These are phyloP conservation scores for Barnettozyma pratensis DNA, from an alignment of 805 yeast species.

Conservation along the genomic window DNA sequence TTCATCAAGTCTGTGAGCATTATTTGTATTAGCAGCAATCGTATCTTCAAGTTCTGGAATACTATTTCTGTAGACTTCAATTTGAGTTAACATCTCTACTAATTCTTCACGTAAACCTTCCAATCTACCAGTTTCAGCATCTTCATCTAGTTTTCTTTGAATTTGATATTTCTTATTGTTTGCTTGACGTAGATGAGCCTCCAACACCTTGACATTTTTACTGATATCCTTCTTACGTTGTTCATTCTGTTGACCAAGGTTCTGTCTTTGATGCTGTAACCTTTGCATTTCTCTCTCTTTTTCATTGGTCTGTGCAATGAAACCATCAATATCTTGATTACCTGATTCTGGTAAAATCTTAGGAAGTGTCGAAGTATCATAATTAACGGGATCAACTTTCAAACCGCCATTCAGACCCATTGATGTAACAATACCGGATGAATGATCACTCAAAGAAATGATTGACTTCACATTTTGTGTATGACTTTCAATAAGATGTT, in stretches of 20 bases:
- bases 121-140: constrained; percentile 39
- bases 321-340: constrained; percentile 14
- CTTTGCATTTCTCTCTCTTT: not conserved
- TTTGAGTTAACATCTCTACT: not conserved
- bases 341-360: constrained; percentile 12
- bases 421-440: constrained; percentile 41
- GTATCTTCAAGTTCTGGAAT: constrained; percentile 22
- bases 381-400: constrained; percentile 49
- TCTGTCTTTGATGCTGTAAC: not conserved
- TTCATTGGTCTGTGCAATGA: constrained; percentile 11
- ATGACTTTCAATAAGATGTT: constrained; percentile 31
- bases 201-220: constrained; percentile 1
- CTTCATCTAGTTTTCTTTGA: constrained; percentile 37
- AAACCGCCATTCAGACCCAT: constrained; percentile 38
- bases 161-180: constrained; percentile 28
- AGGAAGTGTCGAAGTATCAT: constrained; percentile 18
- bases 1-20: constrained; percentile 16
- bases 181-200: constrained; percentile 2
- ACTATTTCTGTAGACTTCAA: constrained; percentile 16
- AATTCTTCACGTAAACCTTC: constrained; percentile 22
- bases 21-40: constrained; percentile 17
- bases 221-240: constrained; percentile 14
- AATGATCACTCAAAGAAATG: constrained; percentile 35
- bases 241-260: constrained; percentile 7
- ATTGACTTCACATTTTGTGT: constrained; percentile 38